Evolutionary conservation across 306 rosid genomes (phyloP).

Genomic region (Cicer chorassanicum): DNA sequence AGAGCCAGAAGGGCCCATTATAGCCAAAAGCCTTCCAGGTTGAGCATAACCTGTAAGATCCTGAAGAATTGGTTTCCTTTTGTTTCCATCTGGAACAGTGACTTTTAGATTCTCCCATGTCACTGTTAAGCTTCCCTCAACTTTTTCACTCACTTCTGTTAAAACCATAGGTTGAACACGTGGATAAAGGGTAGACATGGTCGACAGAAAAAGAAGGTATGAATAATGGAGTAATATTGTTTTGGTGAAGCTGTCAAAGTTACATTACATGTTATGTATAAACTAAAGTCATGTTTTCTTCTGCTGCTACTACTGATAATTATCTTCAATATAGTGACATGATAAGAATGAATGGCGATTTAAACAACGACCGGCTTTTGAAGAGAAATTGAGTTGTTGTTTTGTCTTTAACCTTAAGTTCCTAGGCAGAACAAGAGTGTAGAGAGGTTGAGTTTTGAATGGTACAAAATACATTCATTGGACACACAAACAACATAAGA

Average conservation of each 20-base stretch:
- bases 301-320: neutral
- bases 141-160: constrained; percentile 27
- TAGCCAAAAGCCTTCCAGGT: constrained; percentile 68
- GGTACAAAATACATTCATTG: constrained; percentile 37
- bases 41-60: constrained; percentile 59
- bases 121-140: constrained; percentile 44
- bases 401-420: neutral
- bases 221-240: neutral
- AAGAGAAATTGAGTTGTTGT: neutral
- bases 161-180: neutral
- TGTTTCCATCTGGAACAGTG: constrained; percentile 49
- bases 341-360: constrained; percentile 33
- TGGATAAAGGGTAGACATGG: neutral
- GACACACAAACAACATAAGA: neutral
- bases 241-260: constrained; percentile 5
- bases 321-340: neutral
- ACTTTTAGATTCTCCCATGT: constrained; percentile 69
- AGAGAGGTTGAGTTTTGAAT: constrained; percentile 4
- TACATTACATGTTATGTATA: neutral
- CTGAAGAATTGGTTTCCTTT: constrained; percentile 54
- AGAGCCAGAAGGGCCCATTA: constrained; percentile 86
- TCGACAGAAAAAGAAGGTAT: neutral
- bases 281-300: neutral
- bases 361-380: neutral
- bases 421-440: neutral